Base-by-base conservation (phyloP, 148 eudicot genomes). In the Persicaria maculosa region DNA sequence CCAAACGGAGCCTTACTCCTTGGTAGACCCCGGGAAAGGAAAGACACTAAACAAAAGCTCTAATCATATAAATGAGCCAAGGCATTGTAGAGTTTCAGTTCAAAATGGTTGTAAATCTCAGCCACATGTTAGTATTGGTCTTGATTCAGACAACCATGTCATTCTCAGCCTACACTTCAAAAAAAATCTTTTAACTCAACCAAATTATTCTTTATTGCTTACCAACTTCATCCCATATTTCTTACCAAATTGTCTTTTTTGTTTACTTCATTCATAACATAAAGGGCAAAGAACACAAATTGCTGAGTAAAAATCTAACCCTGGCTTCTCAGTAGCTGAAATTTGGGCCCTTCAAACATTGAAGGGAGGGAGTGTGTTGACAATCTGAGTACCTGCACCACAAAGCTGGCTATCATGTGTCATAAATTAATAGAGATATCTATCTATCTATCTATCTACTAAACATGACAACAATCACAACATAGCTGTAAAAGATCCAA, bases 371-470 rank as follows among this genome's bases (percentile, higher is more conserved):
- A 43, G 10, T 40, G 70, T 65, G n/a, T 6, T 65, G 70, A 65
- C 70, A 65, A 65, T 47, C 70, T 62, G 5, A 22, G 31, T 10
- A 62, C 44, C 68, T 65, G 70, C 47, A 65, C 15, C 70, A 65
- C 70, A 40, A 65, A 65, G 70, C 70, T 65, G 70, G 70, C 70
- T 65, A 65, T 65, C 70, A 65, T 65, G 70, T 65, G 70, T 62
- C 68, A 62, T 9, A 62, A 25, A 19, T 58, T 20, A 19, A 20
- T 7, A 58, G 14, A 58, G 4, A 22, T 22, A 58, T 16, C 16
- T 16, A 25, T 31, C 14, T 16, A 62, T 9, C 15, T 2, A 25
- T 31, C 14, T 16, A 62, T 10, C 15, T 3, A 58, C 40, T 31
- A 31, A 65, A 65, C 70, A 65, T 45, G 46, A 65, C 45, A 65